A percentile compares a stretch with the other conserved stretches of the same genome.
These are phyloP conservation scores for Tilletiopsis washingtonensis DNA, from an alignment of 1,284 basidiomycete species.

Conservation along the genomic window DNA sequence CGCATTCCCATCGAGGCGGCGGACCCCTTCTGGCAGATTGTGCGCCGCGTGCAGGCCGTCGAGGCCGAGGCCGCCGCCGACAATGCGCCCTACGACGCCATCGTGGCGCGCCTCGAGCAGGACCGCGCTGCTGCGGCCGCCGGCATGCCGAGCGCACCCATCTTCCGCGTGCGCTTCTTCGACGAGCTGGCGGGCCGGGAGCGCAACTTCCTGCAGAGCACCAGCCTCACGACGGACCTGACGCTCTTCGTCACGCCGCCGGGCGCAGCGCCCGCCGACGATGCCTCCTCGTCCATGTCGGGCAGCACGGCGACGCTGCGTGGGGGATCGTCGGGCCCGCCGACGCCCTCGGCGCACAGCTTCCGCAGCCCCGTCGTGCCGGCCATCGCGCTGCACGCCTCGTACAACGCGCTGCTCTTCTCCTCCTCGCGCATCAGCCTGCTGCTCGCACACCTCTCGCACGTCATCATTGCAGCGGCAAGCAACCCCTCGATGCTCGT, in stretches of 20 bases:
- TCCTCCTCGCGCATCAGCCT: constrained; percentile 67
- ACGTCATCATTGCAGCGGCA: constrained; percentile 65
- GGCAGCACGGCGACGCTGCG: background rate
- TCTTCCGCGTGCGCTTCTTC: constrained; percentile 94
- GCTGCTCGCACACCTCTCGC: constrained; percentile 78
- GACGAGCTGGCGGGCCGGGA: constrained; percentile 68
- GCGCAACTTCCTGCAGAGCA: constrained; percentile 47
- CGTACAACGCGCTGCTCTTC: constrained; percentile 94
- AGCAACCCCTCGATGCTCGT: constrained; percentile 50
- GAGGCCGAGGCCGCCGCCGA: constrained; percentile 78
- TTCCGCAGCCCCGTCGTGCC: constrained; percentile 51
- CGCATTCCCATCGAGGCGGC: constrained; percentile 75
- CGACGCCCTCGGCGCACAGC: constrained; percentile 2
- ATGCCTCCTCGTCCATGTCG: constrained; percentile 1
- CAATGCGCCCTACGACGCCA: constrained; percentile 70
- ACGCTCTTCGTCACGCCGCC: constrained; percentile 59
- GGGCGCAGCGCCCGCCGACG: constrained; percentile 13
- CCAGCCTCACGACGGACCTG: constrained; percentile 76
- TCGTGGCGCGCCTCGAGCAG: constrained; percentile 56
- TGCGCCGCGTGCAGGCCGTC: constrained; percentile 73
- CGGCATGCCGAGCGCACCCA: constrained; percentile 36
- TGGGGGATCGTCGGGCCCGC: background rate
- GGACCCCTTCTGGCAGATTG: constrained; percentile 85
- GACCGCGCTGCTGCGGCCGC: constrained; percentile 10
- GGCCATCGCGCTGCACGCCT: constrained; percentile 66